A percentile compares a stretch with the other conserved stretches of the same genome.
phyloP scores from a whole-genome alignment of 495 filamentous ascomycete genomes.

The Aspergillus carlsbadensis region DNA sequence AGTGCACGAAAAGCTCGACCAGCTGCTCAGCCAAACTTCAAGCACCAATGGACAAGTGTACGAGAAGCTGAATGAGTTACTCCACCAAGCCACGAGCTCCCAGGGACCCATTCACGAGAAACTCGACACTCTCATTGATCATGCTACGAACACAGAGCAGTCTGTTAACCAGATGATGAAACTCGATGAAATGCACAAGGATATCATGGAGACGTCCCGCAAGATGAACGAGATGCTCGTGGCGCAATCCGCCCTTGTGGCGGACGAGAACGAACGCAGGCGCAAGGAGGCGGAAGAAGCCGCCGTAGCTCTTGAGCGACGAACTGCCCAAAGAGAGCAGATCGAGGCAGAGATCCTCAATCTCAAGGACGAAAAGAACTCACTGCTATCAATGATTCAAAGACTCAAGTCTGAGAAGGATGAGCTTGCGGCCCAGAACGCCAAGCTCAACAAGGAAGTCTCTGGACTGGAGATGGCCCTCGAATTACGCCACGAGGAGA shows the following conservation, averaged over 20 bases:
- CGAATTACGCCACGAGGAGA: conserved; percentile 83
- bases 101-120: conserved; percentile 78
- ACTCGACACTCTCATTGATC: conserved; percentile 38
- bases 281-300: conserved; percentile 81
- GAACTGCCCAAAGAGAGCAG: conserved; percentile 72
- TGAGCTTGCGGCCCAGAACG: conserved; percentile 67
- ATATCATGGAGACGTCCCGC: conserved; percentile 81
- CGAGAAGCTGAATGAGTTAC: conserved; percentile 53
- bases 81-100: conserved; percentile 53
- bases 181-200: conserved; percentile 84
- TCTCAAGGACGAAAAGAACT: conserved; percentile 65
- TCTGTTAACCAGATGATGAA: conserved; percentile 65
- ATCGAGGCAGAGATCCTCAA: conserved; percentile 69
- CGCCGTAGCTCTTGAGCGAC: conserved; percentile 74
- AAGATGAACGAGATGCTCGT: conserved; percentile 85
- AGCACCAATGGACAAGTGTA: conserved; percentile 51
- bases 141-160: conserved; percentile 36
- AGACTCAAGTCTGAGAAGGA: conserved; percentile 68
- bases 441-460: conserved; percentile 75
- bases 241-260: conserved; percentile 72
- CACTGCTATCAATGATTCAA: conserved; percentile 55
- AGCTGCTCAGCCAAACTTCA: conserved; percentile 61
- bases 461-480: conserved; percentile 87
- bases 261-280: conserved; percentile 74
- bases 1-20: conserved; percentile 43